Evolutionary conservation across 108 stramenopile genomes (phyloP).

Genomic region (Skeletonema marinoi): DNA sequence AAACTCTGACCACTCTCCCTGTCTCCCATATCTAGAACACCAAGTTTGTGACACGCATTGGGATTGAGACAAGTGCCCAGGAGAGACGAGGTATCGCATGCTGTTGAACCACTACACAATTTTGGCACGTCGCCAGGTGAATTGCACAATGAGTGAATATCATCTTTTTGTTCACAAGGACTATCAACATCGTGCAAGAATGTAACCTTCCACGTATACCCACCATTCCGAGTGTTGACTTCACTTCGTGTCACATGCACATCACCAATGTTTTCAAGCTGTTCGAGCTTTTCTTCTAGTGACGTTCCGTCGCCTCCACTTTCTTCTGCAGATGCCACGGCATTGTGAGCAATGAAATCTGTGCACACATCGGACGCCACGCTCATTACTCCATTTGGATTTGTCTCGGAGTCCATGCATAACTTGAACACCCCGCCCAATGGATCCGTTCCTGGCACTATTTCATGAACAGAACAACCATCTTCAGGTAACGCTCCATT

Average conservation of each 20-base stretch:
- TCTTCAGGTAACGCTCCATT: conserved; percentile 58
- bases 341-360: conserved; percentile 78
- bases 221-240: conserved; percentile 77
- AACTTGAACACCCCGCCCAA: conserved; percentile 75
- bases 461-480: conserved; percentile 65
- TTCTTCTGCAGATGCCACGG: conserved; percentile 58
- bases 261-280: conserved; percentile 79
- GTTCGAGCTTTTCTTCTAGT: conserved; percentile 83
- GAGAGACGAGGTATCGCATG: conserved; percentile 40
- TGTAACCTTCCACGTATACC: conserved; percentile 77
- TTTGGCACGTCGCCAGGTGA: conserved; percentile 83
- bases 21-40: conserved; percentile 51
- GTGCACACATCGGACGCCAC: conserved; percentile 51
- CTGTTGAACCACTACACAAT: conserved; percentile 41
- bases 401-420: conserved; percentile 57
- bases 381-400: conserved; percentile 61
- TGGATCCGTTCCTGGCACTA: conserved; percentile 70
- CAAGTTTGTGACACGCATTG: conserved; percentile 46
- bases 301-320: conserved; percentile 76
- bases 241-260: conserved; percentile 68
- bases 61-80: conserved; percentile 47
- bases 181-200: conserved; percentile 76
- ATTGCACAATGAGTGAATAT: conserved; percentile 57
- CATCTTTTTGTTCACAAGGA: conserved; percentile 73
- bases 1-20: conserved; percentile 30